phyloP scores from a whole-genome alignment of 495 filamentous ascomycete genomes.

The Evernia prunastri region DNA sequence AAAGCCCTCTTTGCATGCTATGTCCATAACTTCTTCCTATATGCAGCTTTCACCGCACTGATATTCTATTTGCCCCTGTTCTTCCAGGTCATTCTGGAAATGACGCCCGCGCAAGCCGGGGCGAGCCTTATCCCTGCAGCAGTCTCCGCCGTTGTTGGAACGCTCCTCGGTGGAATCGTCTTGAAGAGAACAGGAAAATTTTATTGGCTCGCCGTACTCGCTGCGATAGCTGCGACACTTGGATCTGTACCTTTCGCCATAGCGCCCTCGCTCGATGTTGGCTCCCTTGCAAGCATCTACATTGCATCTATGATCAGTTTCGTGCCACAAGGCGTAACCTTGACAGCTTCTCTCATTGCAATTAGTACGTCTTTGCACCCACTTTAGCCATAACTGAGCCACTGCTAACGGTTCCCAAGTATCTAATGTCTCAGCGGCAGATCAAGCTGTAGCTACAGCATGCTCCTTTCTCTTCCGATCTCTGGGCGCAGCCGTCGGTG shows the following conservation, averaged over 20 bases:
- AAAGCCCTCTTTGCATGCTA: constrained; percentile 20
- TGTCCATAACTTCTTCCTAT: constrained; percentile 15
- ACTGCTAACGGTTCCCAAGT: constrained; percentile 9
- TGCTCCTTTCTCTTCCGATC: constrained; percentile 21
- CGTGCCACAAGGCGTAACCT: constrained; percentile 16
- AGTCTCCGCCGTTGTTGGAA: constrained; percentile 12
- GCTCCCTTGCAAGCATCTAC: constrained; percentile 15
- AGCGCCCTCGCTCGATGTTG: constrained; percentile 26
- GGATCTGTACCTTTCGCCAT: constrained; percentile 13
- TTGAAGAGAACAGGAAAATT: constrained; percentile 19
- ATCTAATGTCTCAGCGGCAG: constrained; percentile 16
- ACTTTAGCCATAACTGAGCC: not conserved
- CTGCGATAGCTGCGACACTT: not conserved
- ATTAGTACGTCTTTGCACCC: constrained; percentile 10
- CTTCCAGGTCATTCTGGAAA: constrained; percentile 14
- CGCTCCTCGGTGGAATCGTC: constrained; percentile 13
- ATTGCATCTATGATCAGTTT: constrained; percentile 15
- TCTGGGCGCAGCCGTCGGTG: constrained; percentile 20
- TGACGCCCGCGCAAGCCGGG: constrained; percentile 18
- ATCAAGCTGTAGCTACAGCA: constrained; percentile 22
- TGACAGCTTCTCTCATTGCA: constrained; percentile 19
- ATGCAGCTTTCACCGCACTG: constrained; percentile 13
- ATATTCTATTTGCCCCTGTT: constrained; percentile 17
- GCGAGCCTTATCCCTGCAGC: constrained; percentile 12
- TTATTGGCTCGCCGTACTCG: constrained; percentile 15